Base-by-base conservation (phyloP, 73 alveolate genomes). In the Uronychia setigera region DNA sequence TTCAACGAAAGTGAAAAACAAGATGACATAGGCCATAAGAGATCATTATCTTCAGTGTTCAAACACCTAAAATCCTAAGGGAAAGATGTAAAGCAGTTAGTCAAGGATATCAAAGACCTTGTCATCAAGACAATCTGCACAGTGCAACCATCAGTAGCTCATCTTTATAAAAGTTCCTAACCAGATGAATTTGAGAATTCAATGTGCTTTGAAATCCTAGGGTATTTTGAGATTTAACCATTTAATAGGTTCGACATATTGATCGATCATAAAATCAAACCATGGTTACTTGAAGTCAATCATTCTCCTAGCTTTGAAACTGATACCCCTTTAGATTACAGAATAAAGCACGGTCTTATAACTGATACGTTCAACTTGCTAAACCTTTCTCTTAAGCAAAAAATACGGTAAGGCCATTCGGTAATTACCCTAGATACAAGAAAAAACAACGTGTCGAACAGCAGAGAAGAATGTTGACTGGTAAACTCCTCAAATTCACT, bases 171-270 rank as follows among this genome's bases (percentile, higher is more conserved):
- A 60, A 35, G 74, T 60, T 35, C 77, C 84, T 32, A 86, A 33
- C 93, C 93, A 1, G 87, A 35, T 25, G 93, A 86, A 14, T 31
- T 79, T 26, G 88, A 79, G 34, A 32, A 81, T 32, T 28, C 33
- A 28, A 76, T 86, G 74, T 86, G 93, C 87, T 86, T 86, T 60
- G 88, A 86, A 58, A 85, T 85, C 30, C 77, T 85, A 19, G 67
- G 67, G 67, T 46, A 46, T 11, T 5, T 11, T 5, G 67, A 46
- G 19, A 11, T 46, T 46, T 11, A 46, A 19, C 67, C 67, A n/a
- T n/a, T n/a, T n/a, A n/a, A n/a, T 28, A 84, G 91, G 0, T 85
- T 85, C 59, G 91, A 85, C 59, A 85, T 85, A 13, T 31, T 85
- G 0, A 76, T 85, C 33, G 91, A 85, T 77, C 9, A 32, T 30